Conservation (phyloP, 23 red algal genomes). For the Gracilaria gracilis region DNA sequence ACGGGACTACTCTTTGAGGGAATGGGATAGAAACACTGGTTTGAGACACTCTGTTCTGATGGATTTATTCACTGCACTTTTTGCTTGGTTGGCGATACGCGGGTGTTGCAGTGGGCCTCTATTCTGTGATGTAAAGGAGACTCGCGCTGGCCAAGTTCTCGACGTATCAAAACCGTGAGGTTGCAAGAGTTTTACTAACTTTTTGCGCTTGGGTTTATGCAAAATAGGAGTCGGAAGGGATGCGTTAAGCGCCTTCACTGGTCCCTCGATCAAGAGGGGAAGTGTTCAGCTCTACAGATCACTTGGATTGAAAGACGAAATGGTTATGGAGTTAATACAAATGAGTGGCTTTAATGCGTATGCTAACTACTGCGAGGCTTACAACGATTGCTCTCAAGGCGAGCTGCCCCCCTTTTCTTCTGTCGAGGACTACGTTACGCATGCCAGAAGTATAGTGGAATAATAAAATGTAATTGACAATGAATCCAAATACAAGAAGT, state of each 20-base stretch:
- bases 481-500: no score
- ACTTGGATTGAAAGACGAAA: constrained; percentile 19
- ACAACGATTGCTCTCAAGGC: constrained; percentile 34
- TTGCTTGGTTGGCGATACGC: constrained; percentile 9
- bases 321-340: constrained; percentile 34
- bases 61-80: constrained; percentile 3
- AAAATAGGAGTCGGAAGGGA: neutral
- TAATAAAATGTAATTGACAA: neutral
- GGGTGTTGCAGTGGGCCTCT: neutral
- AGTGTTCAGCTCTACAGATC: constrained; percentile 24
- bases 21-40: constrained; percentile 13
- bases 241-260: neutral
- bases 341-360: constrained; percentile 32
- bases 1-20: neutral
- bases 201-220: neutral
- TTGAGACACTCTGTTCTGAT: neutral
- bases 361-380: constrained; percentile 50
- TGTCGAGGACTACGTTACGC: neutral
- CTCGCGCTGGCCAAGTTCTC: neutral
- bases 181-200: constrained; percentile 16
- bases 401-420: constrained; percentile 7
- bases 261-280: neutral
- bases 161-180: neutral
- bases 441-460: neutral
- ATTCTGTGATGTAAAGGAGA: constrained; percentile 6